Evolutionary conservation across 2,329 filamentous ascomycete genomes (phyloP), one percentile per base, ranked within the genome.

Genomic region (Fusarium armeniacum): DNA sequence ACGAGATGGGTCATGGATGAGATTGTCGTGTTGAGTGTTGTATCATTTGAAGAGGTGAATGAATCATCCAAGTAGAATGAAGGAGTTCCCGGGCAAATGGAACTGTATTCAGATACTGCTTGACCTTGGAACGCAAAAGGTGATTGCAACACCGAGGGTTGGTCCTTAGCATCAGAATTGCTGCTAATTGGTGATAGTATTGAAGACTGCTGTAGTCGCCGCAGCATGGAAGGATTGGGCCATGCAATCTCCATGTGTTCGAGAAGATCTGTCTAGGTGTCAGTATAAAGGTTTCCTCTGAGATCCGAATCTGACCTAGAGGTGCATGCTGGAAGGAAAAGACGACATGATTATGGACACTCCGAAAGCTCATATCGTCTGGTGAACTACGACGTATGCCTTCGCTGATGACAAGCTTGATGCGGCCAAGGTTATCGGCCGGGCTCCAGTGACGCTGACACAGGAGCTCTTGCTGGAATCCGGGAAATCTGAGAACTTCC

Each of bases 301-400:
- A 6, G 35, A 16, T 11, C 18, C 9, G 12, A 5, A 18, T 30
- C 84, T 70, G 81, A 95, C 93, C 86, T 57, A 92, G 80, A 1
- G 93, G 93, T 35, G 92, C 93, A 82, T 96, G 92, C 75, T 96
- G 92, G 73, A 97, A 97, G 1, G 93, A 90, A 78, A 97, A 96
- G 16, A 87, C 87, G 26, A 94, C 87, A 45, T 93, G 79, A 73
- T 94, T 93, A 75, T 90, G 91, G 66, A 92, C 82, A 41, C 89
- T 83, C 72, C 93, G 89, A 69, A 92, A 88, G 0, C 88, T 86
- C 43, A 82, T 79, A 3, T 44, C 22, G 3, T 81, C 80, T 1
- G 80, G 58, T 3, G 82, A 86, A 62, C 86, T 83, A 38, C 88
- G 82, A 12, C 85, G 83, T 61, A 93, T 89, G 0, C 92, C 90